Conservation (phyloP, 2,329 filamentous ascomycete species). For the Tolypocladium ophioglossoides region DNA sequence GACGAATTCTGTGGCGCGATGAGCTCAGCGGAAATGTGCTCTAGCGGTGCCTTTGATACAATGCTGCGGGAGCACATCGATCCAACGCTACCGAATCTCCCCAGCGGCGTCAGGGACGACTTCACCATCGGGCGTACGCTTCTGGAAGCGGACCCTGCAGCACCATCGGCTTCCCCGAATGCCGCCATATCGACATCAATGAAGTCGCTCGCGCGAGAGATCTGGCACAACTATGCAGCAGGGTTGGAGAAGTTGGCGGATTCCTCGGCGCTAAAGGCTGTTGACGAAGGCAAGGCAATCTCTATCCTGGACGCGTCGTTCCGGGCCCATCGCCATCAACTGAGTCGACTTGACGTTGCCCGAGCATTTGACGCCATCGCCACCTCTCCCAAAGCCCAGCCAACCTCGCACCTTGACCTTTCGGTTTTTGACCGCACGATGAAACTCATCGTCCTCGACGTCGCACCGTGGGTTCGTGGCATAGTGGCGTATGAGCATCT, state of each 20-base stretch:
- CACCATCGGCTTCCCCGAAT: constrained; percentile 16
- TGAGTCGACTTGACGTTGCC: constrained; percentile 43
- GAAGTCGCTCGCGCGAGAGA: constrained; percentile 17
- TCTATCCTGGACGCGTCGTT: constrained; percentile 28
- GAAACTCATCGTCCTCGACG: constrained; percentile 56
- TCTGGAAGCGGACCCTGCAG: constrained; percentile 32
- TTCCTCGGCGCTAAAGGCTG: constrained; percentile 10
- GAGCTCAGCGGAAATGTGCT: constrained; percentile 56
- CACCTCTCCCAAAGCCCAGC: constrained; percentile 30
- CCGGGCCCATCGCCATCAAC: constrained; percentile 9
- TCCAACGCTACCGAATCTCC: constrained; percentile 47
- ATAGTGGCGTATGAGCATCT: constrained; percentile 70
- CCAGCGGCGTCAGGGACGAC: constrained; percentile 36
- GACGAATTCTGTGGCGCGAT: constrained; percentile 46
- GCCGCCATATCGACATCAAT: constrained; percentile 16
- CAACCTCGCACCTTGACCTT: constrained; percentile 40
- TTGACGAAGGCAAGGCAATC: constrained; percentile 23
- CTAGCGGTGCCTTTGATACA: constrained; percentile 33
- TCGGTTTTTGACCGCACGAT: constrained; percentile 70
- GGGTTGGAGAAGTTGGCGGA: not conserved
- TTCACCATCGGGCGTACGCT: constrained; percentile 36
- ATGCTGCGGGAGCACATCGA: constrained; percentile 45
- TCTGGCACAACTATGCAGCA: constrained; percentile 3
- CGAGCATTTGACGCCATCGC: constrained; percentile 52
- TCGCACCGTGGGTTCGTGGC: constrained; percentile 81